Conservation (phyloP, 2,329 filamentous ascomycete genomes). For the Ceratocystis cacaofunesta region DNA sequence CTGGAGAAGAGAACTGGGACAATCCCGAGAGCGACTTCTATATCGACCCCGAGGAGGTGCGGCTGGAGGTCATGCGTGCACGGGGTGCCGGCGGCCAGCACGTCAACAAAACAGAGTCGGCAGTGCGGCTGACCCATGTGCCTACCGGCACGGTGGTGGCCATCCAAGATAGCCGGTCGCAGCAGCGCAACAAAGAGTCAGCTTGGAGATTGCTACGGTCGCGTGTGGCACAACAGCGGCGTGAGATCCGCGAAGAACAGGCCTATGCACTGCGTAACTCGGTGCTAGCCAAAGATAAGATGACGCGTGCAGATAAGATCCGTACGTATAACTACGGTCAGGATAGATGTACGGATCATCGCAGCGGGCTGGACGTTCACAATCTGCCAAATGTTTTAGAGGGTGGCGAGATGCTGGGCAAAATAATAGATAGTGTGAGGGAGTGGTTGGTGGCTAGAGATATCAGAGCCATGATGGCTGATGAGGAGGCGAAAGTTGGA, state of each 20-base stretch:
- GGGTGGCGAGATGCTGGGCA: conserved; percentile 56
- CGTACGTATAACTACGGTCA: conserved; percentile 71
- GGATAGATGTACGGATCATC: conserved; percentile 75
- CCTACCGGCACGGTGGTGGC: conserved; percentile 76
- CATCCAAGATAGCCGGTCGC: conserved; percentile 86
- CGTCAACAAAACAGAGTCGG: conserved; percentile 96
- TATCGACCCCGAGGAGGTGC: conserved; percentile 69
- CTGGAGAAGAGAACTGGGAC: conserved; percentile 47
- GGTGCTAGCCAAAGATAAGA: conserved; percentile 63
- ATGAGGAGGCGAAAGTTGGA: conserved; percentile 33
- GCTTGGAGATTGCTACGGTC: conserved; percentile 78
- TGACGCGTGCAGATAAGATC: conserved; percentile 86
- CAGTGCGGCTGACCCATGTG: conserved; percentile 78
- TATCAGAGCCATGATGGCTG: conserved; percentile 54
- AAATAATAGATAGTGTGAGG: conserved; percentile 62
- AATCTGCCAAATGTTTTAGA: conserved; percentile 67
- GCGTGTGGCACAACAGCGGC: conserved; percentile 61
- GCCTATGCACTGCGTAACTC: conserved; percentile 58
- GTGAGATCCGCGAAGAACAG: conserved; percentile 74
- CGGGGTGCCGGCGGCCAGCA: conserved; percentile 90
- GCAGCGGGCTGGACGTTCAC: conserved; percentile 64
- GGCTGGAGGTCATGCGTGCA: conserved; percentile 77
- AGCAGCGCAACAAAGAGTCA: conserved; percentile 73
- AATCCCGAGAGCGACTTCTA: conserved; percentile 88
- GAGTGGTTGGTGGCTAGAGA: conserved; percentile 64